These are phyloP conservation scores for Sarocladium oryzae DNA, from an alignment of 2,329 filamentous ascomycete species.

Conservation along the genomic window DNA sequence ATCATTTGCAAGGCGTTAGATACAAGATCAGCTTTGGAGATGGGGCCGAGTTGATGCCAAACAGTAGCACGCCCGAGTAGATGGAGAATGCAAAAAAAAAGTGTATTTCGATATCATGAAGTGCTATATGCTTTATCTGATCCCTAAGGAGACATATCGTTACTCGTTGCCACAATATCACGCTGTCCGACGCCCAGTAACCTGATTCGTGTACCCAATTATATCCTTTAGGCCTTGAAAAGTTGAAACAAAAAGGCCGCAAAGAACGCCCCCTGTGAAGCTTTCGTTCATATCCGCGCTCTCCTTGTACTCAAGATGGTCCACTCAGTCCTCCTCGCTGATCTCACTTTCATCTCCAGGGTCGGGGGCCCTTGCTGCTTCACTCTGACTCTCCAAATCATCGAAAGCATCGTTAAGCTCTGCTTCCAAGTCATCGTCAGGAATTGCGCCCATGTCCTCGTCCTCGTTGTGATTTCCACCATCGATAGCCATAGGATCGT, in stretches of 20 bases:
- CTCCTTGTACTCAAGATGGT: too few relatives aligned
- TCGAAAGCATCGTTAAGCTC: slow-evolving; percentile 43
- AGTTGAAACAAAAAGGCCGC: too few relatives aligned
- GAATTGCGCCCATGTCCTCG: slow-evolving; percentile 20
- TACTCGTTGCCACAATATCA: background rate
- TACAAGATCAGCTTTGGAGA: slow-evolving; percentile 15
- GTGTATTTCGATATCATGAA: background rate
- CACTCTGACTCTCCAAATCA: slow-evolving; percentile 31
- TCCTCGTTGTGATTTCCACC: slow-evolving; percentile 20
- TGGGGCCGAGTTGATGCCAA: slow-evolving; percentile 12
- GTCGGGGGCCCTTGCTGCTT: slow-evolving; percentile 30
- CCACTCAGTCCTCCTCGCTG: slow-evolving; percentile 58
- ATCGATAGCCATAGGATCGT: slow-evolving; percentile 21
- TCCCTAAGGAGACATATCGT: slow-evolving; percentile 1
- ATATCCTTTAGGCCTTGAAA: too few relatives aligned
- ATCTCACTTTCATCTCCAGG: slow-evolving; percentile 55
- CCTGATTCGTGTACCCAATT: background rate
- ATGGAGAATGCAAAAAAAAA: background rate
- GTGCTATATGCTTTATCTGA: slow-evolving; percentile 1
- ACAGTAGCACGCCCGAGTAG: background rate
- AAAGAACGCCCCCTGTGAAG: too few relatives aligned
- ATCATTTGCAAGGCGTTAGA: slow-evolving; percentile 24
- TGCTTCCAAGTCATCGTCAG: slow-evolving; percentile 38
- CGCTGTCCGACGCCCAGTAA: background rate
- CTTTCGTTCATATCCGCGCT: too few relatives aligned